phyloP scores from a whole-genome alignment of 306 rosid genomes.

The Cucumis hystrix region DNA sequence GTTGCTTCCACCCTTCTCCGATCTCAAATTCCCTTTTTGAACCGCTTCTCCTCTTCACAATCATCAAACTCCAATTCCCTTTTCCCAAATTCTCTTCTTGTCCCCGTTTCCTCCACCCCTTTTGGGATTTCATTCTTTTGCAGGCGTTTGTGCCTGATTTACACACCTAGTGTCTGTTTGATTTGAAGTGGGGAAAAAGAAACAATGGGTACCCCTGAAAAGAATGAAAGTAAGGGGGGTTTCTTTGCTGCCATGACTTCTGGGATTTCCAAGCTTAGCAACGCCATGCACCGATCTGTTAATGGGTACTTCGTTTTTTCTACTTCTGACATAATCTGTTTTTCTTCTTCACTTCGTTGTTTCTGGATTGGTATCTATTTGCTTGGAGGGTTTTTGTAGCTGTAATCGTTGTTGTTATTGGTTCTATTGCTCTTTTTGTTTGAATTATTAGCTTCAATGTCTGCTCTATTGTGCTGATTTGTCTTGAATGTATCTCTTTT shows the following conservation, averaged over 20 bases:
- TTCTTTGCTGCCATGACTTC: slow-evolving; percentile 66
- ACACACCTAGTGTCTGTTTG: background rate
- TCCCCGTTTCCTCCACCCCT: background rate
- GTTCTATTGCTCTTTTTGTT: background rate
- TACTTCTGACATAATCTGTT: background rate
- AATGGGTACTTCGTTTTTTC: slow-evolving; percentile 44
- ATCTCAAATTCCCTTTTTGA: background rate
- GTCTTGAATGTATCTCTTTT: background rate
- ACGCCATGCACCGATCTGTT: slow-evolving; percentile 88
- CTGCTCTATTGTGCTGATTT: background rate
- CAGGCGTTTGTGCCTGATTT: background rate
- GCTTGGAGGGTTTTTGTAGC: background rate
- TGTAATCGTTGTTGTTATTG: background rate
- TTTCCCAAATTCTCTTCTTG: background rate
- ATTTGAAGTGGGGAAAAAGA: background rate
- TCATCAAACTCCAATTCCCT: background rate
- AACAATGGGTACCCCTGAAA: slow-evolving; percentile 48
- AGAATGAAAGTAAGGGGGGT: slow-evolving; percentile 51
- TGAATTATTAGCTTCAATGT: background rate
- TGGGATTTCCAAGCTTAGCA: slow-evolving; percentile 51
- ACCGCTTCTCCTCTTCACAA: background rate
- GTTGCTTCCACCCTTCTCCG: background rate
- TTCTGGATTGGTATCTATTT: background rate
- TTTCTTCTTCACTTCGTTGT: background rate
- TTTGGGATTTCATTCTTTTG: background rate